Percentiles rank a stretch among this genome's conserved stretches.
Evolutionary conservation across 2,329 filamentous ascomycete genomes (phyloP).

Genomic region (Hymenoscyphus occultus): DNA sequence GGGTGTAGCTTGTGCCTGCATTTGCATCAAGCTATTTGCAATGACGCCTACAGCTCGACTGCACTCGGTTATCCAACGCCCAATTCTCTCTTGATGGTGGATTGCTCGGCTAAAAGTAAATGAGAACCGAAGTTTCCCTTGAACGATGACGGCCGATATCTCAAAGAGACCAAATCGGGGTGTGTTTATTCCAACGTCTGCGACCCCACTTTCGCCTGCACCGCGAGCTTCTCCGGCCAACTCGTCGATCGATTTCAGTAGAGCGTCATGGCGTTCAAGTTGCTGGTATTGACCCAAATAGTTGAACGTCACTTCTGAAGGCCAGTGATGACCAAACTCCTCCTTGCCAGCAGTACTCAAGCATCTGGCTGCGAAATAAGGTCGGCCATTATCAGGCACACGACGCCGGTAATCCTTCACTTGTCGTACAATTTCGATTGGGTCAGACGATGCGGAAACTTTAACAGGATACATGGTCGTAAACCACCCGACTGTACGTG

Average conservation of each 20-base stretch:
- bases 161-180: conserved; percentile 22
- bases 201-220: conserved; percentile 8
- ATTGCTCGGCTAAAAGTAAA: conserved; percentile 24
- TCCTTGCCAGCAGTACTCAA: conserved; percentile 34
- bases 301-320: conserved; percentile 49
- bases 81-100: conserved; percentile 19
- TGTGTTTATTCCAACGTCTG: conserved; percentile 18
- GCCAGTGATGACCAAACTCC: conserved; percentile 18
- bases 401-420: conserved; percentile 40
- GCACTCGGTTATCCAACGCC: conserved; percentile 16
- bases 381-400: conserved; percentile 39
- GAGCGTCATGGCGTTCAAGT: conserved; percentile 40
- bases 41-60: conserved; percentile 18
- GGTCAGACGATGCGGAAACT: conserved; percentile 6
- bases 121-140: conserved; percentile 19
- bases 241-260: conserved; percentile 28
- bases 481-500: conserved; percentile 46
- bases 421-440: conserved; percentile 17
- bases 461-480: conserved; percentile 41
- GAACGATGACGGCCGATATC: conserved; percentile 21
- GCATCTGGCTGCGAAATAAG: conserved; percentile 40
- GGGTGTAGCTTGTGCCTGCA: conserved; percentile 10
- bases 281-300: conserved; percentile 47
- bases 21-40: neutral
- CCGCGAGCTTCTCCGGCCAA: conserved; percentile 16